These are phyloP conservation scores for Cenchrus fungigraminus DNA, from an alignment of 176 grass and related monocot genomes.

Conservation along the genomic window DNA sequence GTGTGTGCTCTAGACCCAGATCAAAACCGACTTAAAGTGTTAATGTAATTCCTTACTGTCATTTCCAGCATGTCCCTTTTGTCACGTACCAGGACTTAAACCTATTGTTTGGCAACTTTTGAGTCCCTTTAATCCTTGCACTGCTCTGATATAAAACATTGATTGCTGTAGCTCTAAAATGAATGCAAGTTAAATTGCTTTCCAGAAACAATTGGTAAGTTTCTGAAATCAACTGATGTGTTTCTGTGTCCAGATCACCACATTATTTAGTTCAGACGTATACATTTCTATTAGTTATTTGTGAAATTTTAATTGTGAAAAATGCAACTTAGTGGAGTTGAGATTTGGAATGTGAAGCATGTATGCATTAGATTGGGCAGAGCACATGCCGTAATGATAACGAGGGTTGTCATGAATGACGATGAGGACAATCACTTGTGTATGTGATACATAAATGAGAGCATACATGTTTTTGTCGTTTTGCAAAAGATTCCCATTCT, in stretches of 20 bases:
- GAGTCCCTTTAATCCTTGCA: background rate
- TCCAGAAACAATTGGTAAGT: background rate
- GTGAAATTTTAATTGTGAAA: background rate
- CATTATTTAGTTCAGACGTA: background rate
- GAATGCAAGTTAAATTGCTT: background rate
- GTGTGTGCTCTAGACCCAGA: background rate
- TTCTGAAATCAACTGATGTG: background rate
- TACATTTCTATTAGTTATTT: background rate
- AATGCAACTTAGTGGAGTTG: background rate
- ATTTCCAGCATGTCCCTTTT: background rate
- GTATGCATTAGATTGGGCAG: background rate
- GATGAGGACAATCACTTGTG: too few relatives aligned
- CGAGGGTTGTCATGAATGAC: background rate
- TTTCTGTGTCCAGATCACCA: background rate
- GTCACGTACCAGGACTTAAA: background rate
- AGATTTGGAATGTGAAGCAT: background rate
- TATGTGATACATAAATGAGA: too few relatives aligned
- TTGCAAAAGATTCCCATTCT: too few relatives aligned
- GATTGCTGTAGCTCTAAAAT: background rate
- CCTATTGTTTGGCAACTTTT: background rate
- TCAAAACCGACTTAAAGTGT: background rate
- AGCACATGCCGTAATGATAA: slow-evolving; percentile 9
- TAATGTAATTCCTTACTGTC: background rate
- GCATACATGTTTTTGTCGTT: too few relatives aligned
- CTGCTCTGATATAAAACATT: background rate